phyloP scores from a whole-genome alignment of 805 yeast genomes.

The Metschnikowia kunwiensis region DNA sequence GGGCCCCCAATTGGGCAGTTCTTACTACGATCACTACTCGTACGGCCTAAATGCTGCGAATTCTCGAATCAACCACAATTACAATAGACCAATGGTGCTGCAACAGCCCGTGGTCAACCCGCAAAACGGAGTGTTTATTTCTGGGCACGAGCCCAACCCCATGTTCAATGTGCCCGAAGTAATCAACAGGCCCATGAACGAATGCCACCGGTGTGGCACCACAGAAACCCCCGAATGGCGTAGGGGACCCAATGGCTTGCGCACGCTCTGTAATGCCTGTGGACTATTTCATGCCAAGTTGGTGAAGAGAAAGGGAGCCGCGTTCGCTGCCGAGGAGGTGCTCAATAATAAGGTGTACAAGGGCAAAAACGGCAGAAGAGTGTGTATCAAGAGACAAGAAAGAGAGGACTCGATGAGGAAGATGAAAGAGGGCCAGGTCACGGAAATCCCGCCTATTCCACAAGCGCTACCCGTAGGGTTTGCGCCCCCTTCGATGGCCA shows the following conservation, averaged over 20 bases:
- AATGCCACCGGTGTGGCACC: slow-evolving; percentile 45
- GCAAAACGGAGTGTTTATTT: background rate
- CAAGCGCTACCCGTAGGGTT: slow-evolving; percentile 1
- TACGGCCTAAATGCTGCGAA: background rate
- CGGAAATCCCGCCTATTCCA: slow-evolving; percentile 12
- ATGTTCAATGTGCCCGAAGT: slow-evolving; percentile 15
- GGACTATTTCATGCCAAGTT: slow-evolving; percentile 43
- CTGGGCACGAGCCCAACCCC: slow-evolving; percentile 2
- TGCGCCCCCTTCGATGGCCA: background rate
- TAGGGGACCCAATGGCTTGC: slow-evolving; percentile 43
- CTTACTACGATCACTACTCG: background rate
- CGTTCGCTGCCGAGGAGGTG: slow-evolving; percentile 35
- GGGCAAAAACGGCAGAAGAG: slow-evolving; percentile 43
- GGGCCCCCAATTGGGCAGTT: too few relatives aligned
- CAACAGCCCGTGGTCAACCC: too few relatives aligned
- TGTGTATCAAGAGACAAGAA: slow-evolving; percentile 28
- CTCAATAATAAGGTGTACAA: slow-evolving; percentile 42
- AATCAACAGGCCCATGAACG: slow-evolving; percentile 26
- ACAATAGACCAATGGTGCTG: background rate
- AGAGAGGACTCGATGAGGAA: background rate
- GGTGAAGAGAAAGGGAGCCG: slow-evolving; percentile 30
- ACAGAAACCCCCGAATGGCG: slow-evolving; percentile 47
- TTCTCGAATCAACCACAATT: background rate
- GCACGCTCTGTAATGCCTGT: slow-evolving; percentile 44
- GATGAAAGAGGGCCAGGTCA: slow-evolving; percentile 5